phyloP scores from a whole-genome alignment of 352 stramenopile species.

The Pythium chondricola region DNA sequence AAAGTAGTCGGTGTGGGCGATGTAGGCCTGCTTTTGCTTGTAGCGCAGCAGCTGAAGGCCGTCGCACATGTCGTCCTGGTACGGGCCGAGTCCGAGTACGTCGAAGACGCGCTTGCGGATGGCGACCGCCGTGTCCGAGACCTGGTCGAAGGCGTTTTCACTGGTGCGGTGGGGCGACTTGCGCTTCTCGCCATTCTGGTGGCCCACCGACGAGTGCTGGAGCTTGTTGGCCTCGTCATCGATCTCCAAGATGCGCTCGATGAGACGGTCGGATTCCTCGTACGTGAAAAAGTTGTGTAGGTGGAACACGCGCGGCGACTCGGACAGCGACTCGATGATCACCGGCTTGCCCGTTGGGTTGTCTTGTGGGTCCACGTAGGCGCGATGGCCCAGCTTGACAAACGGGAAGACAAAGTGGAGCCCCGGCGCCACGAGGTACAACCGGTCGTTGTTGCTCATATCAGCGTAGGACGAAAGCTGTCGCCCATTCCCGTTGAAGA shows the following conservation, averaged over 20 bases:
- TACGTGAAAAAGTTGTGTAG: slow-evolving; percentile 85
- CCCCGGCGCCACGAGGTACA: slow-evolving; percentile 69
- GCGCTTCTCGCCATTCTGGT: slow-evolving; percentile 62
- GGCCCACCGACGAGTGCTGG: slow-evolving; percentile 73
- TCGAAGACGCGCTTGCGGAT: slow-evolving; percentile 88
- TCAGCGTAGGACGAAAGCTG: slow-evolving; percentile 46
- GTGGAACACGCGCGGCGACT: slow-evolving; percentile 80
- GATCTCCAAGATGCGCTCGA: slow-evolving; percentile 77
- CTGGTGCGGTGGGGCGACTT: slow-evolving; percentile 74
- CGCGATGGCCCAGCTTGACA: slow-evolving; percentile 70
- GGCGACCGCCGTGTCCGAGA: slow-evolving; percentile 56
- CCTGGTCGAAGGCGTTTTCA: slow-evolving; percentile 86
- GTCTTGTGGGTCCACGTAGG: slow-evolving; percentile 39
- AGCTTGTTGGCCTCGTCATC: slow-evolving; percentile 76
- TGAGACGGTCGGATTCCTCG: slow-evolving; percentile 74
- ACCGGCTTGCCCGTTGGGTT: slow-evolving; percentile 55
- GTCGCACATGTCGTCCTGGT: slow-evolving; percentile 89
- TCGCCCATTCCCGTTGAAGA: slow-evolving; percentile 63
- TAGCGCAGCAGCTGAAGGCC: slow-evolving; percentile 95
- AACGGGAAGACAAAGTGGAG: slow-evolving; percentile 79
- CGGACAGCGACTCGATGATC: slow-evolving; percentile 70
- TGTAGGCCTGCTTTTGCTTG: slow-evolving; percentile 93
- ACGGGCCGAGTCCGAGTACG: slow-evolving; percentile 86
- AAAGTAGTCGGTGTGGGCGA: slow-evolving; percentile 94
- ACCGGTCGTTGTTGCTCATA: slow-evolving; percentile 41